phyloP scores from a whole-genome alignment of 306 rosid genomes.

The Cucumis sativus region Cucumber_9930_V3 NC_026660.2:17428501-17429000 shows the following conservation, averaged over 20 bases:
- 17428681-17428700: constrained; percentile 26
- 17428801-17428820: background rate
- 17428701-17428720: constrained; percentile 6
- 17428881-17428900: background rate
- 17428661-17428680: constrained; percentile 51
- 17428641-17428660: constrained; percentile 43
- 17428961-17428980: background rate
- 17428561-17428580: constrained; percentile 58
- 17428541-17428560: constrained; percentile 22
- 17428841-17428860: background rate
- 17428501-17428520: constrained; percentile 14
- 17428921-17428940: background rate
- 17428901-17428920: background rate
- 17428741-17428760: background rate
- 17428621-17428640: constrained; percentile 33
- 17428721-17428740: background rate
- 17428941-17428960: background rate
- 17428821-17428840: background rate
- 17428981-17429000: background rate
- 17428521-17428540: constrained; percentile 14
- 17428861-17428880: background rate
- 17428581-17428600: constrained; percentile 67
- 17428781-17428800: background rate
- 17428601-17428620: constrained; percentile 36
- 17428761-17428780: background rate